Evolutionary conservation across 2,329 filamentous ascomycete species (phyloP), one percentile per base, ranked within the genome.

Genomic region (Thelonectria rubi): DNA sequence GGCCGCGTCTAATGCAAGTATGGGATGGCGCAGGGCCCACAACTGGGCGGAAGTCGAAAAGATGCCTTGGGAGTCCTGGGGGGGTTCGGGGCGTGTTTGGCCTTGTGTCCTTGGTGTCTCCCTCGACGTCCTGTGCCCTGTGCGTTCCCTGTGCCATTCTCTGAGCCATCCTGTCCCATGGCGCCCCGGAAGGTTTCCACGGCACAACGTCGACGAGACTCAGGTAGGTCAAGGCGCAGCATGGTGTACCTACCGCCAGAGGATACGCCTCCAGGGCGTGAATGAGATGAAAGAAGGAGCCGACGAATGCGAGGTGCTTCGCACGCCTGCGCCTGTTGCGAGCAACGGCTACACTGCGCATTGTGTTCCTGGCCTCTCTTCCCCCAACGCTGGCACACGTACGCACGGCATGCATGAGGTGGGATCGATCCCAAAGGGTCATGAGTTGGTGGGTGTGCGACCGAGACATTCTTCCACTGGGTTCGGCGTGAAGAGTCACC

Each of bases 31-130:
- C 56, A 68, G 57, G 70, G 60, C 64, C 69, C 63, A 69, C 65
- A 55, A 3, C 42, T 14, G 54, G 58, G 56, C 53, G 54, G 57
- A 69, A 67, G 63, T 61, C 46, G 56, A 57, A 69, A 72, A 65
- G 69, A 68, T 70, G 69, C 69, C 69, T 72, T 72, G 69, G 58
- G 69, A 72, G 69, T 69, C 69, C 69, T 72, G 70, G 68, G 24
- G n/a, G 58, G 57, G 55, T 55, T 52, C 67, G 60, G 57, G 50
- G 65, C 59, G 64, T 40, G 60, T 60, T 63, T 70, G 48, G 51
- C 65, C 69, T 61, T 64, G 65, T 62, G 56, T 68, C 66, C 45
- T 52, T 45, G 39, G 39, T 42, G 39, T 42, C 11, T 42, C 15
- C n/a, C 15, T 20, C 10, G 42, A 59, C 24, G 49, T 45, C 58